Conservation (phyloP, 139 green algal genomes). For the Penium margaritaceum region DNA sequence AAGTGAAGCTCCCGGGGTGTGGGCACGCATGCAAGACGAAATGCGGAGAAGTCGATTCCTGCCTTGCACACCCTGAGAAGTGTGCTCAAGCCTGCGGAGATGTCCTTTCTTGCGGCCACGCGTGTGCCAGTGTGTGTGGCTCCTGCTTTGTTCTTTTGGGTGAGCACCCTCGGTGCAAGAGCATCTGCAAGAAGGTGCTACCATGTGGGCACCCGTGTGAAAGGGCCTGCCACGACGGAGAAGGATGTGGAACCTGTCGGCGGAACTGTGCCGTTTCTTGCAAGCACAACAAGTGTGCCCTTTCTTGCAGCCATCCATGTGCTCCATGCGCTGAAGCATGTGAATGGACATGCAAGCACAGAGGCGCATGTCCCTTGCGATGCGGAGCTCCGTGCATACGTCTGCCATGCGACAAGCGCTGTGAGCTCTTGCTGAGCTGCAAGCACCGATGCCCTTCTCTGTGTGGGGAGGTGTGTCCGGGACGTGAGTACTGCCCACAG, state of each 20-base stretch:
- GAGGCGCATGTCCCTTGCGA: conserved; percentile 53
- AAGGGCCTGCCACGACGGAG: conserved; percentile 7
- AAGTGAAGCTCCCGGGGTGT: too few species aligned
- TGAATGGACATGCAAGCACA: conserved; percentile 56
- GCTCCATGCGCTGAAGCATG: conserved; percentile 55
- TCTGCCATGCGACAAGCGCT: conserved; percentile 62
- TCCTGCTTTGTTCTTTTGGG: too few species aligned
- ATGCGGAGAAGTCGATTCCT: too few species aligned
- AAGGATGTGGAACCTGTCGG: not conserved
- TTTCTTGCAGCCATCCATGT: conserved; percentile 48
- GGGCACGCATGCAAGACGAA: too few species aligned
- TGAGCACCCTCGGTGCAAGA: too few species aligned
- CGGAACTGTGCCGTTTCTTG: conserved; percentile 19
- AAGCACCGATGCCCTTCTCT: conserved; percentile 54
- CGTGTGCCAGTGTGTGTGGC: too few species aligned
- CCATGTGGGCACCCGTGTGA: conserved; percentile 21
- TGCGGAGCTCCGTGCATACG: conserved; percentile 62
- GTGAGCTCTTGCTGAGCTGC: conserved; percentile 49
- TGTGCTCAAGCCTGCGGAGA: too few species aligned
- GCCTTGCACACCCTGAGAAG: too few species aligned
- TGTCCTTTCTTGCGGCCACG: too few species aligned
- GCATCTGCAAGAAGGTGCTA: too few species aligned
- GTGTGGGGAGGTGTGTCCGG: conserved; percentile 54
- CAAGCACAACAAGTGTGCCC: conserved; percentile 35
- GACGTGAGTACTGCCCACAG: conserved; percentile 32